Base-by-base conservation (phyloP, 2,329 filamentous ascomycete species). In the Sporothrix dimorphospora region DNA sequence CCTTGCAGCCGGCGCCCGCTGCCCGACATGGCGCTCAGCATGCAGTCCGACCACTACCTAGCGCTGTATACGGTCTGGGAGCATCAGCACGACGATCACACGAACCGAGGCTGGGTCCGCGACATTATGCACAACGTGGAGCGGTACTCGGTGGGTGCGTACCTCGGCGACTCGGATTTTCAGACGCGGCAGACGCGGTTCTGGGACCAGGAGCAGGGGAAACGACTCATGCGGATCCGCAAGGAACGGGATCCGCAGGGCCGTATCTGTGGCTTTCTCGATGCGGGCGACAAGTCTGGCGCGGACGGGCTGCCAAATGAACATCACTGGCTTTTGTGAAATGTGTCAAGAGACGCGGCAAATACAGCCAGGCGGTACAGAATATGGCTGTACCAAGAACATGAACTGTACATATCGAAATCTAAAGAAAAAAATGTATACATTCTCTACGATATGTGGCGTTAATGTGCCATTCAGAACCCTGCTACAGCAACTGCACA, bases 21-120 rank as follows among this genome's bases (percentile, higher is more conserved):
- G 11, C 57, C 59, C 73, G 40, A 77, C 84, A 88, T 88, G 86
- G 86, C 86, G 3, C 78, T 87, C 16, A 85, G 82, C 38, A 83
- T 88, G 83, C 85, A 87, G 71, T 82, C 81, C 0, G 86, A 88
- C 74, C 86, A 88, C 76, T 88, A 88, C 77, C 84, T 88, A 76
- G 85, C 86, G 1, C 70, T 86, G 2, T 88, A 88, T 74, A 80
- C 83, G 0, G 78, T 87, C 1, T 88, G 85, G 83, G 82, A 86
- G 66, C 78, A 85, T 30, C 79, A 77, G 21, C 73, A 76, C 2
- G 85, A 87, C 51, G 86, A 88, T 73, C 77, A 75, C 0, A 73
- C 75, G n/a, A 85, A 82, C 76, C 77, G 78, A 40, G 73, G 55
- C 1, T 88, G 86, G 86, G 80, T 86, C 0, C 76, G 76, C n/a